These are phyloP conservation scores for Pythium myriotylum DNA, from an alignment of 352 stramenopile genomes.

Conservation along the genomic window DNA sequence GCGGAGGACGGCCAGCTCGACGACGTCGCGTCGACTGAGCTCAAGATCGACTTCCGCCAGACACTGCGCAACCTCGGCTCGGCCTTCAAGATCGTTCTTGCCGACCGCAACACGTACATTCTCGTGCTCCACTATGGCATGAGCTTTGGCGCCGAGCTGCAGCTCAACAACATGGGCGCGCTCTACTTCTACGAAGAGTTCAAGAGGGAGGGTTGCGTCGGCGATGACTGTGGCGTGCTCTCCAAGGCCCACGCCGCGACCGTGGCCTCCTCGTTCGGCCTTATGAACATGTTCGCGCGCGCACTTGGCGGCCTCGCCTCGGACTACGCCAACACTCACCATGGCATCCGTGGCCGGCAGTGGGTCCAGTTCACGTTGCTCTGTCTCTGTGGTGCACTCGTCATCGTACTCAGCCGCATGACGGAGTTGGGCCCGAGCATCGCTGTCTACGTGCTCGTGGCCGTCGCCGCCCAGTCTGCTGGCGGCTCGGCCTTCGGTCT, in stretches of 20 bases:
- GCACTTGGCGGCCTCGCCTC: constrained; percentile 86
- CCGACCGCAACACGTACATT: constrained; percentile 91
- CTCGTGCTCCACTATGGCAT: constrained; percentile 94
- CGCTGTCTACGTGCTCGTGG: constrained; percentile 91
- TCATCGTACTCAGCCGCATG: constrained; percentile 89
- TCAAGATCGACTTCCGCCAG: constrained; percentile 8
- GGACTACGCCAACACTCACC: constrained; percentile 79
- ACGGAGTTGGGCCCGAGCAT: constrained; percentile 74
- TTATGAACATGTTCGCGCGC: constrained; percentile 94
- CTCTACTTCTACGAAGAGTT: constrained; percentile 94
- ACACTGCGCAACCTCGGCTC: constrained; percentile 28
- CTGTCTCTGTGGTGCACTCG: constrained; percentile 67
- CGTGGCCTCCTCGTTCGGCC: constrained; percentile 92
- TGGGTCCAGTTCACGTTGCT: constrained; percentile 83
- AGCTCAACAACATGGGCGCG: constrained; percentile 95
- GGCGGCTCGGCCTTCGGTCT: constrained; percentile 70
- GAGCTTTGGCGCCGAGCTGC: constrained; percentile 95
- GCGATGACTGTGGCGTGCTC: constrained; percentile 41
- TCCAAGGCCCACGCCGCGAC: constrained; percentile 72
- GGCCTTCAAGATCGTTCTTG: constrained; percentile 59
- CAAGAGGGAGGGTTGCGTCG: constrained; percentile 50
- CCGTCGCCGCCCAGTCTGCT: constrained; percentile 88
- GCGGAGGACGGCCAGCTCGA: neutral
- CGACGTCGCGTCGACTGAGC: neutral
- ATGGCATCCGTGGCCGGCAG: constrained; percentile 91